Evolutionary conservation across 305 asterid genomes (phyloP), one percentile per base, ranked within the genome.

Genomic region (Andrographis paniculata): DNA sequence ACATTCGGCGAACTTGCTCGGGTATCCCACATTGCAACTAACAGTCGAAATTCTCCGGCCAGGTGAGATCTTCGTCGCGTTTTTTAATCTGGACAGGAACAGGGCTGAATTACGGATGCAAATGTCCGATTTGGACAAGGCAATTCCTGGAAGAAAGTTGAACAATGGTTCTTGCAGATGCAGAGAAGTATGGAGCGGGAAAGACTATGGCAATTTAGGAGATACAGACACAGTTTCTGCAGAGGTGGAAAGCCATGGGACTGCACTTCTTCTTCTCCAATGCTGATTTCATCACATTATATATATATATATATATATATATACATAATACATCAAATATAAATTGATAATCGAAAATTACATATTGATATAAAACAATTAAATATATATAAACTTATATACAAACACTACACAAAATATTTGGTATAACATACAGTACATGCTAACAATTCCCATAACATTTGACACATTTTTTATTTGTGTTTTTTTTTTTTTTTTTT

Each of bases 141-240:
- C 45, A 24, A 24, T 24, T 40, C 45, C 1, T 10, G 4, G 5
- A n/a, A 40, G 19, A 1, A n/a, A 40, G 1, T 6, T 40, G 3
- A n/a, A 40, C 19, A n/a, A 16, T 5, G 16, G 19, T 6, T 40
- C 45, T 16, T 40, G 45, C 45, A 6, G 19, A 40, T 6, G 45
- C 5, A 40, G 45, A 18, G 45, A 40, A 40, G 45, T 11, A n/a
- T 40, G 45, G 45, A 40, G 45, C 6, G 45, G 45, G 16, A 40
- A 40, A 17, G 45, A 40, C 6, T 40, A 11, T 40, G 45, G 45
- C 12, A 5, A n/a, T 40, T 14, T 40, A 17, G 14, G 14, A 18
- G 45, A 40, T 16, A n/a, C 16, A 18, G 45, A 40, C 10, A n/a
- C 16, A n/a, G 7, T 40, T 16, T 40, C 16, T 18, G 5, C 45